These are phyloP conservation scores for Terfezia boudieri DNA, from an alignment of 495 filamentous ascomycete genomes.

Conservation along the genomic window DNA sequence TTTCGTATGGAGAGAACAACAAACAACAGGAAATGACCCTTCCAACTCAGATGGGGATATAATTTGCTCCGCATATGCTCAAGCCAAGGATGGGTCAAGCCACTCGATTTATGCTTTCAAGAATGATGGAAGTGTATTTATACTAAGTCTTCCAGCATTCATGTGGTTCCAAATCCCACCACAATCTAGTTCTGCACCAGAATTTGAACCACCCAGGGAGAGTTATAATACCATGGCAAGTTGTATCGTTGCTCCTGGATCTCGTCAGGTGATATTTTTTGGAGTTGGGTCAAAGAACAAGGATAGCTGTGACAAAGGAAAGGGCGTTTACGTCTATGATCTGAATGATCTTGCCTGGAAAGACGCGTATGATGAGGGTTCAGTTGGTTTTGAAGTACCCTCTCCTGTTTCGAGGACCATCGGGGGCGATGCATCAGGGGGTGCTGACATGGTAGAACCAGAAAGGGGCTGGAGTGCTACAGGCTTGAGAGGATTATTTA, in stretches of 20 bases:
- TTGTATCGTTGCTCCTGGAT: background rate
- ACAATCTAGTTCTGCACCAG: background rate
- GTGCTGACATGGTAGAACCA: background rate
- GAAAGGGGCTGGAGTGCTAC: background rate
- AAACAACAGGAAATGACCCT: background rate
- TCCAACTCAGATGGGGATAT: background rate
- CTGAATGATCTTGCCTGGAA: background rate
- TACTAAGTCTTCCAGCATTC: background rate
- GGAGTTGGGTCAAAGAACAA: background rate
- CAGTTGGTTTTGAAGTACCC: background rate
- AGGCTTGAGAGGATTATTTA: background rate
- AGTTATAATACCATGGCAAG: background rate
- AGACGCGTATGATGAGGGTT: background rate
- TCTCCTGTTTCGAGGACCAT: background rate
- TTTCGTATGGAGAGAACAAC: background rate
- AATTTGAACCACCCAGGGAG: background rate
- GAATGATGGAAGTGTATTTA: background rate
- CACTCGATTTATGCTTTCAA: background rate
- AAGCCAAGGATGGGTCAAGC: background rate
- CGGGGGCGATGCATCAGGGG: background rate
- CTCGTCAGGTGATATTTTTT: background rate
- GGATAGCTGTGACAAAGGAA: background rate
- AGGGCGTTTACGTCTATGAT: background rate
- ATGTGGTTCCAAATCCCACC: background rate
- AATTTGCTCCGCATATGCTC: background rate